Evolutionary conservation across 1,139 yeast genomes (phyloP).

Genomic region (Kodamaea alishanica): DNA sequence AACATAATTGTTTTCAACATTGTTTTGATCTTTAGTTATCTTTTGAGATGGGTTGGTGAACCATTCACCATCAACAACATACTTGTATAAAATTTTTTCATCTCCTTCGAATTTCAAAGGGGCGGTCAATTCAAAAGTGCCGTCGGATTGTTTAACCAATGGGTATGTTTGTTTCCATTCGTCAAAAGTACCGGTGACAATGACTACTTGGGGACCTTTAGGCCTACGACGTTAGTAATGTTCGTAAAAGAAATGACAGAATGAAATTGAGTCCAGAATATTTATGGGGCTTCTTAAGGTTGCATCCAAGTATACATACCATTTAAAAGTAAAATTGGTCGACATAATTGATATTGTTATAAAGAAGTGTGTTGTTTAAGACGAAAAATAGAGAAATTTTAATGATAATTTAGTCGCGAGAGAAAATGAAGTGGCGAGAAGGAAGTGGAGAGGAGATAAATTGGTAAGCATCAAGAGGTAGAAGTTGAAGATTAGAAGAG

Average conservation of each 20-base stretch:
- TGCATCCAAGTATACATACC: slow-evolving; percentile 15
- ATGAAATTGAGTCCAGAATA: neutral
- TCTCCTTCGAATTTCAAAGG: slow-evolving; percentile 40
- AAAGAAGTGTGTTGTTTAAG: neutral
- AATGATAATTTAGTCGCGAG: too few relatives aligned
- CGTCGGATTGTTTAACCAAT: slow-evolving; percentile 57
- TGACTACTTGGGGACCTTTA: slow-evolving; percentile 65
- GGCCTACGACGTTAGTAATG: slow-evolving; percentile 49
- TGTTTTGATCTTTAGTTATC: slow-evolving; percentile 45
- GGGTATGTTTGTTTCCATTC: slow-evolving; percentile 63
- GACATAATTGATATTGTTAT: slow-evolving; percentile 13
- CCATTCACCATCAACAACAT: slow-evolving; percentile 77
- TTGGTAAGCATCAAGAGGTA: too few relatives aligned
- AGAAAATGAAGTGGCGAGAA: too few relatives aligned
- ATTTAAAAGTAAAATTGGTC: slow-evolving; percentile 18
- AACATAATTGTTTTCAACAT: slow-evolving; percentile 61
- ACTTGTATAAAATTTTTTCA: slow-evolving; percentile 57
- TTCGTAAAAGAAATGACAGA: neutral
- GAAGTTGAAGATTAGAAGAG: too few relatives aligned
- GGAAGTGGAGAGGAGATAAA: too few relatives aligned
- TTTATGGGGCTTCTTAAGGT: neutral
- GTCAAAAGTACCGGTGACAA: slow-evolving; percentile 76
- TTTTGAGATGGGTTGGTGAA: slow-evolving; percentile 43
- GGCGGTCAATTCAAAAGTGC: slow-evolving; percentile 56
- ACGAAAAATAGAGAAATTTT: slow-evolving; percentile 1